Evolutionary conservation across 257 asterid species (phyloP).

Genomic region (Gentiana straminea): DNA sequence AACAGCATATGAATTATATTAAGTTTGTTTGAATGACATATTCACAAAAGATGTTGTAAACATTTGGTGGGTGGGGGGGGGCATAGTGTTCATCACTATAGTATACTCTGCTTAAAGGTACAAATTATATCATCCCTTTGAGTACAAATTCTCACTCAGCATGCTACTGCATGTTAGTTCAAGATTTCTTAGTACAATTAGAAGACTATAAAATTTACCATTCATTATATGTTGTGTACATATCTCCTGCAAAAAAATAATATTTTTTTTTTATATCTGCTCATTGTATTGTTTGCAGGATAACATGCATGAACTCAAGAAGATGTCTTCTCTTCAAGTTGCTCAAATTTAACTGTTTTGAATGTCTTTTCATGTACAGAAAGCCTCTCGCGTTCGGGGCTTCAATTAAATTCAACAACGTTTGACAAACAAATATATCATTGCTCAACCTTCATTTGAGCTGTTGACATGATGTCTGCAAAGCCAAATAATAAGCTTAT

Average conservation of each 20-base stretch:
- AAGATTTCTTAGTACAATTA: conserved; percentile 14
- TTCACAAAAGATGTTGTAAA: too few species aligned
- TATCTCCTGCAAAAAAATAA: conserved; percentile 13
- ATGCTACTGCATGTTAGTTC: conserved; percentile 33
- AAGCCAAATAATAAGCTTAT: background rate
- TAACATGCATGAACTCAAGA: too few species aligned
- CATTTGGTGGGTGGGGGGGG: too few species aligned
- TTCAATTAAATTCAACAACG: conserved; percentile 40
- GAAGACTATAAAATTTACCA: conserved; percentile 12
- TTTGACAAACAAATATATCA: conserved; percentile 20
- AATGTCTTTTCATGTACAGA: conserved; percentile 46
- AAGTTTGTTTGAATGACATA: too few species aligned
- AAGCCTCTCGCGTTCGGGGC: conserved; percentile 82
- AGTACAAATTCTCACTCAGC: conserved; percentile 12
- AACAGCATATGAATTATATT: too few species aligned
- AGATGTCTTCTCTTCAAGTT: conserved; percentile 1
- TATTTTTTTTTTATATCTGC: too few species aligned
- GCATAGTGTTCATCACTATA: too few species aligned
- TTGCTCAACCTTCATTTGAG: conserved; percentile 63
- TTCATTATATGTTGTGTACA: conserved; percentile 6
- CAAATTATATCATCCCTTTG: too few species aligned
- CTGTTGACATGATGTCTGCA: conserved; percentile 40
- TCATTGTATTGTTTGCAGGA: too few species aligned
- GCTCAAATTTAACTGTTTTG: conserved; percentile 8
- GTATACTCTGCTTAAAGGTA: too few species aligned